phyloP scores from a whole-genome alignment of 2,329 filamentous ascomycete species.

The Venturia carpophila region DNA sequence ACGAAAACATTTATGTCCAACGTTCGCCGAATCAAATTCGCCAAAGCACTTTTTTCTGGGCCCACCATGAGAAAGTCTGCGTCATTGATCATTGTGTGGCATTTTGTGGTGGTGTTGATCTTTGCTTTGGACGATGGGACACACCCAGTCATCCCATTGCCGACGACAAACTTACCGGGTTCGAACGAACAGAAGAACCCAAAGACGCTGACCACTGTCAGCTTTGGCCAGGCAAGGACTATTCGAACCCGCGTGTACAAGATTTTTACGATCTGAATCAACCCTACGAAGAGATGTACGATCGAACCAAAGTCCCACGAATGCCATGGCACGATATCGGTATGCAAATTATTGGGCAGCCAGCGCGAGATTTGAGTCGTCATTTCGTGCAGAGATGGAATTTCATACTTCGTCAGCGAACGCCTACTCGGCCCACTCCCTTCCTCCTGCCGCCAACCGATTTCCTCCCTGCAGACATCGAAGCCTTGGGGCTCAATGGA shows the following conservation, averaged over 20 bases:
- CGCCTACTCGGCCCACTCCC: slow-evolving; percentile 85
- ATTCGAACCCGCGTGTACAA: slow-evolving; percentile 90
- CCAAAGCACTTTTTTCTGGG: slow-evolving; percentile 99
- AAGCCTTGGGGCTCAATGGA: slow-evolving; percentile 78
- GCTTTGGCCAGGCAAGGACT: slow-evolving; percentile 95
- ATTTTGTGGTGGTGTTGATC: slow-evolving; percentile 89
- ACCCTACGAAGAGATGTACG: slow-evolving; percentile 98
- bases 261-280: slow-evolving; percentile 91
- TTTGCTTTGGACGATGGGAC: slow-evolving; percentile 97
- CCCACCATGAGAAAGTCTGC: slow-evolving; percentile 97
- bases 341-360: slow-evolving; percentile 96
- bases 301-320: slow-evolving; percentile 74
- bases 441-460: slow-evolving; percentile 91
- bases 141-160: slow-evolving; percentile 84
- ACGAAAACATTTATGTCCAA: slow-evolving; percentile 86
- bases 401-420: slow-evolving; percentile 85
- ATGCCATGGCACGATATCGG: slow-evolving; percentile 99
- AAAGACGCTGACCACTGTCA: slow-evolving; percentile 93
- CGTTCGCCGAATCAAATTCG: slow-evolving; percentile 95
- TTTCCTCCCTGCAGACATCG: slow-evolving; percentile 76
- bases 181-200: slow-evolving; percentile 67
- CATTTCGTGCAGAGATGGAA: slow-evolving; percentile 99
- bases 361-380: slow-evolving; percentile 83
- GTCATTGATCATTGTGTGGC: slow-evolving; percentile 93
- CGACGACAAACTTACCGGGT: slow-evolving; percentile 92